Conservation (phyloP, 805 yeast genomes). For the Pichia thaimueangensis region DNA sequence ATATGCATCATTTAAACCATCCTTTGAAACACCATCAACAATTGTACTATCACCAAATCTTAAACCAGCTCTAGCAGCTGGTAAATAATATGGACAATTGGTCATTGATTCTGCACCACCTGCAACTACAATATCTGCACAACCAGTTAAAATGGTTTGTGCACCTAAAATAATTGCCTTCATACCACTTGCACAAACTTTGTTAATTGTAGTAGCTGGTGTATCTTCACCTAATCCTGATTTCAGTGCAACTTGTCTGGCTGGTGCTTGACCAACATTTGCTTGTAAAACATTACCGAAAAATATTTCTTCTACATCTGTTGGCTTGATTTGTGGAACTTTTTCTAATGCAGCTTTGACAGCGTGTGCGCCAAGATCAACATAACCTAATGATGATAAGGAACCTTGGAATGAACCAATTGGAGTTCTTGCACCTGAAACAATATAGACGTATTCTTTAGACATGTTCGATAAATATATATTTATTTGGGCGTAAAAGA, state of each 20-base stretch:
- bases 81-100: slow-evolving; percentile 88
- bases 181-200: slow-evolving; percentile 96
- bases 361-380: slow-evolving; percentile 89
- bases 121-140: slow-evolving; percentile 87
- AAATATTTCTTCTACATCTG: slow-evolving; percentile 78
- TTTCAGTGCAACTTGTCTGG: slow-evolving; percentile 91
- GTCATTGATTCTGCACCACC: slow-evolving; percentile 99
- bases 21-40: slow-evolving; percentile 87
- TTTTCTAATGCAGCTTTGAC: slow-evolving; percentile 81
- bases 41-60: slow-evolving; percentile 78
- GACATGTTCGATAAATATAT: no score
- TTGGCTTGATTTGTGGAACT: slow-evolving; percentile 73
- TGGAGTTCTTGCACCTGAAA: slow-evolving; percentile 90
- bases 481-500: no score
- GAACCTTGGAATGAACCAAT: slow-evolving; percentile 91
- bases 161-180: slow-evolving; percentile 88
- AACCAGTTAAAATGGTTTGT: slow-evolving; percentile 81
- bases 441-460: slow-evolving; percentile 66
- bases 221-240: slow-evolving; percentile 79
- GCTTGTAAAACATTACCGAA: slow-evolving; percentile 93
- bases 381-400: slow-evolving; percentile 65
- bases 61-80: slow-evolving; percentile 79
- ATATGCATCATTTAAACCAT: slow-evolving; percentile 92
- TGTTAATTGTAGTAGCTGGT: slow-evolving; percentile 87
- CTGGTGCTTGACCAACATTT: slow-evolving; percentile 95